Evolutionary conservation across 768 basidiomycete species (phyloP).

Genomic region (Aureoboletus auriporus): DNA sequence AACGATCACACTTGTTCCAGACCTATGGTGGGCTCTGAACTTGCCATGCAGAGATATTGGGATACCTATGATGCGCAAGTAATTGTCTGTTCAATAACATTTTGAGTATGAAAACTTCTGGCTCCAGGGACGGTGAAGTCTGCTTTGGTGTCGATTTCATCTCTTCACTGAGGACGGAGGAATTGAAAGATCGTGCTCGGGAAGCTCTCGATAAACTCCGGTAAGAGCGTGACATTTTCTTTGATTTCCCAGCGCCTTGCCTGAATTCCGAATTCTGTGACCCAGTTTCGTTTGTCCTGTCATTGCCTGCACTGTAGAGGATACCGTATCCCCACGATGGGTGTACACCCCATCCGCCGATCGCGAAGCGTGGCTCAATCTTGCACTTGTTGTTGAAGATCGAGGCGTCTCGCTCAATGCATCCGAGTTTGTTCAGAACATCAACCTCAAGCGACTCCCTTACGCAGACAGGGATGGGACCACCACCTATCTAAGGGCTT

Average conservation of each 20-base stretch:
- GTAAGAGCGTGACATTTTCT: constrained; percentile 1
- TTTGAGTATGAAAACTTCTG: not conserved
- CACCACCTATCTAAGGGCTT: not conserved
- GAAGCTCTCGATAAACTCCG: constrained; percentile 18
- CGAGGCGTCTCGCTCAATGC: constrained; percentile 13
- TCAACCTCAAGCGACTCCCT: constrained; percentile 16
- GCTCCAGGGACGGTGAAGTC: constrained; percentile 14
- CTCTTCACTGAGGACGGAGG: constrained; percentile 4
- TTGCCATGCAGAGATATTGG: constrained; percentile 10
- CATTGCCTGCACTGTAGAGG: constrained; percentile 15
- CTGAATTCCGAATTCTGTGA: too few species aligned
- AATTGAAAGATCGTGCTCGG: constrained; percentile 6
- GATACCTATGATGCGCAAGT: constrained; percentile 12
- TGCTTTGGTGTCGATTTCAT: constrained; percentile 17
- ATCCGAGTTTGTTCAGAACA: constrained; percentile 13
- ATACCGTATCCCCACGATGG: constrained; percentile 12
- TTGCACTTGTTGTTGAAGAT: constrained; percentile 15
- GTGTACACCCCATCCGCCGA: constrained; percentile 22
- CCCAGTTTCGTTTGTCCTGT: constrained; percentile 17
- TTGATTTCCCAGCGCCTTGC: not conserved
- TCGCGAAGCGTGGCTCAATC: constrained; percentile 20
- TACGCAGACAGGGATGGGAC: constrained; percentile 8
- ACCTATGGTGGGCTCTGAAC: constrained; percentile 15
- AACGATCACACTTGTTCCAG: not conserved
- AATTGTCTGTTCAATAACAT: not conserved